These are phyloP conservation scores for Paratinospora sagittata DNA, from an alignment of 164 flowering plant species.

Conservation along the genomic window DNA sequence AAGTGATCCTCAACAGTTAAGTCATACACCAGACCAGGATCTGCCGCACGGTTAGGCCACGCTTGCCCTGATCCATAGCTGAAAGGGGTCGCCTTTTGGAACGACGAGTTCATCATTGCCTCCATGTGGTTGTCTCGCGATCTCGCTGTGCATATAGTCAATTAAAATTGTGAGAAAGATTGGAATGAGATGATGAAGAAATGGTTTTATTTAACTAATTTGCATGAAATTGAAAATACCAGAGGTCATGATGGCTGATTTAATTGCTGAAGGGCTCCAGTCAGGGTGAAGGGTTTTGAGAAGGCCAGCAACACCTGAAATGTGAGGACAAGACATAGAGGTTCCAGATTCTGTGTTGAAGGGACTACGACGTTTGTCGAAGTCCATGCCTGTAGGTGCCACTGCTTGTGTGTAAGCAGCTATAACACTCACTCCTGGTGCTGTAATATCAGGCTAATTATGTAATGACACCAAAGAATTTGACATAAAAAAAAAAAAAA, in stretches of 20 bases:
- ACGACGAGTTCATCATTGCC: conserved; percentile 26
- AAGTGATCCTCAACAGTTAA: conserved; percentile 36
- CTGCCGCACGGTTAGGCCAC: conserved; percentile 47
- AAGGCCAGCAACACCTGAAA: conserved; percentile 69
- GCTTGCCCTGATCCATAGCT: conserved; percentile 55
- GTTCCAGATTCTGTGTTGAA: conserved; percentile 63
- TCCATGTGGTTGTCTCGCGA: conserved; percentile 34
- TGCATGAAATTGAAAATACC: conserved; percentile 22
- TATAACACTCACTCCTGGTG: conserved; percentile 69
- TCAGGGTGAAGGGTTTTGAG: conserved; percentile 57
- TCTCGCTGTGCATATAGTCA: conserved; percentile 29
- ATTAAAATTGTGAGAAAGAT: neutral
- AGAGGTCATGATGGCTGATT: conserved; percentile 77
- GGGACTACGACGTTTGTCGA: conserved; percentile 39
- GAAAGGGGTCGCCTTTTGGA: conserved; percentile 41
- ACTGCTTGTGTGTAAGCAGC: conserved; percentile 60
- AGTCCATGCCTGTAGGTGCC: conserved; percentile 45
- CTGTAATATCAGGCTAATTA: conserved; percentile 89
- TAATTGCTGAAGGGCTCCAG: conserved; percentile 81
- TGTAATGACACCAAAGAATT: neutral
- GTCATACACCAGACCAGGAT: conserved; percentile 74
- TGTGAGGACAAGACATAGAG: conserved; percentile 89
- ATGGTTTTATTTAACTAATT: too few relatives aligned
- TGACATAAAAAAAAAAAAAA: too few relatives aligned
- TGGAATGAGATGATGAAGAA: neutral